These are phyloP conservation scores for Pythium utonaiense DNA, from an alignment of 352 stramenopile genomes.

Conservation along the genomic window DNA sequence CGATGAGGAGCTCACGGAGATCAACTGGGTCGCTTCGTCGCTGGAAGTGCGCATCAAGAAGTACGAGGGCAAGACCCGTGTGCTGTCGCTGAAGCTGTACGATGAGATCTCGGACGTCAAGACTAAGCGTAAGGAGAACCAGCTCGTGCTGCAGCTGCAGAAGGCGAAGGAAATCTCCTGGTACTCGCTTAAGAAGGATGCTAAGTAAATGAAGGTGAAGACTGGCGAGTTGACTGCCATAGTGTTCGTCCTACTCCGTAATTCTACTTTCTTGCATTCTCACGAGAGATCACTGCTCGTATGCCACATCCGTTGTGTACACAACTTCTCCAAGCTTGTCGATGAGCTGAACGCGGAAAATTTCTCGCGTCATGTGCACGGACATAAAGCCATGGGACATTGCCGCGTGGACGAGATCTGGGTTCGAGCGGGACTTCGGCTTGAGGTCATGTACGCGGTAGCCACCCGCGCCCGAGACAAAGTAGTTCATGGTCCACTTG, in stretches of 20 bases:
- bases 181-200: slow-evolving; percentile 82
- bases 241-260: background rate
- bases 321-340: slow-evolving; percentile 62
- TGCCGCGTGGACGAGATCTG: slow-evolving; percentile 74
- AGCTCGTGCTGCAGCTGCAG: slow-evolving; percentile 71
- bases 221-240: background rate
- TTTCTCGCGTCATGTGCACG: slow-evolving; percentile 58
- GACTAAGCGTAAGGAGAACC: slow-evolving; percentile 76
- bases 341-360: slow-evolving; percentile 75
- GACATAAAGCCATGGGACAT: slow-evolving; percentile 86
- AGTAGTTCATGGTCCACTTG: slow-evolving; percentile 67
- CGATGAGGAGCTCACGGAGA: slow-evolving; percentile 51
- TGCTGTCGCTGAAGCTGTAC: slow-evolving; percentile 73
- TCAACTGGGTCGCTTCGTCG: slow-evolving; percentile 63
- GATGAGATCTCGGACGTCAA: slow-evolving; percentile 79
- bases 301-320: slow-evolving; percentile 78
- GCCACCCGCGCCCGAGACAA: slow-evolving; percentile 73
- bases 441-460: slow-evolving; percentile 68
- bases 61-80: slow-evolving; percentile 65
- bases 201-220: slow-evolving; percentile 24
- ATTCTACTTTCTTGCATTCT: background rate
- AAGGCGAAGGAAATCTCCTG: slow-evolving; percentile 80
- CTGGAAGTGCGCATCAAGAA: slow-evolving; percentile 60
- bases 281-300: slow-evolving; percentile 21
- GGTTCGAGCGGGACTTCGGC: slow-evolving; percentile 56